Base-by-base conservation (phyloP, 1,284 basidiomycete genomes). In the Heterobasidion annosum region DNA sequence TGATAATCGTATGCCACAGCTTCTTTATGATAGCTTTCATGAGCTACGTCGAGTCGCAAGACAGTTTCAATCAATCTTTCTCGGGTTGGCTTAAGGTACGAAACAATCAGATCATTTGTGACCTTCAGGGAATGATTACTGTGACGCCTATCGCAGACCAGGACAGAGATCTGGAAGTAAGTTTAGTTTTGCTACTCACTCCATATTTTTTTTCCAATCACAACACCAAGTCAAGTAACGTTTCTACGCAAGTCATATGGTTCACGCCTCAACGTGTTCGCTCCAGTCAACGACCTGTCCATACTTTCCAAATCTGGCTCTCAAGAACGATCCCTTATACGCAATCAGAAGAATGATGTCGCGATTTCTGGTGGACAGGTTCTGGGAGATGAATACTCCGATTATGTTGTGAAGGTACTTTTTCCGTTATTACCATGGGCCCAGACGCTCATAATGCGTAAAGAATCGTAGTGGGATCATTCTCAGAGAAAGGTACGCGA, bases 21-120 rank as follows among this genome's bases (percentile, higher is more conserved):
- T 98, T 97, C 73, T 98, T 98, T 72, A 82, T 96, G 58, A 91
- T 99, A 57, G 91, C 91, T 0, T 99, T 98, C 65, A 88, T 94
- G 1, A 91, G 86, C 58, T 99, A 93, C 63, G 86, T 97, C 8
- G 91, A 94, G 53, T 75, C 82, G 35, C 78, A 82, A 10, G 76
- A 80, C 15, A 69, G 72, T 53, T 88, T 90, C 59, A 76, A 76
- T 4, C 80, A 86, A 61, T 84, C 81, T 15, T 98, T 98, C 66
- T 88, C 86, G 2, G 78, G 83, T 40, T 98, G 94, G 94, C 74
- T 98, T 46, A 85, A 85, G 76, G 89, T 88, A 48, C 34, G 73
- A 8, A 25, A 16, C 10, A 3, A 47, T 47, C n/a, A 10, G 45
- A n/a, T 16, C 16, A 47, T 32, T 5, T 47, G 3, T 25, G 25